Conservation (phyloP, 805 yeast genomes). For the Kregervanrija pseudodelftensis region DNA sequence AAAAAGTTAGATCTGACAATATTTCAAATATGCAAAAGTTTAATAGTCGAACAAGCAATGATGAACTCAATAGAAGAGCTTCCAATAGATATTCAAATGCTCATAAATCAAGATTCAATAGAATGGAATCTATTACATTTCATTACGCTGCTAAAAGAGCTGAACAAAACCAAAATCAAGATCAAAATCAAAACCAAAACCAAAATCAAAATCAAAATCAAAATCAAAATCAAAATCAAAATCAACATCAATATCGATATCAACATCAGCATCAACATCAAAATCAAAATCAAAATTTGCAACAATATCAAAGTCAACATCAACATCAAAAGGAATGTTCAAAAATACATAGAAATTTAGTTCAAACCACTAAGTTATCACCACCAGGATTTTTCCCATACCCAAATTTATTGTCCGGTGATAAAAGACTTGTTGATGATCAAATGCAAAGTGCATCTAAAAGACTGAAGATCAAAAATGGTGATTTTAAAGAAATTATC, state of each 20-base stretch:
- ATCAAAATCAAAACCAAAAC: not conserved
- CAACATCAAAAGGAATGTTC: not conserved
- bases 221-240: not conserved
- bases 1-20: conserved; percentile 28
- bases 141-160: conserved; percentile 38
- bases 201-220: not conserved
- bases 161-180: conserved; percentile 2
- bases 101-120: conserved; percentile 38
- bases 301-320: not conserved
- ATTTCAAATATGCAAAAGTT: conserved; percentile 19
- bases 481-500: conserved; percentile 21
- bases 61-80: conserved; percentile 18
- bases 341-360: too few relatives aligned
- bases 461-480: conserved; percentile 19
- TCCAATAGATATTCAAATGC: conserved; percentile 37
- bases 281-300: not conserved
- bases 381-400: not conserved
- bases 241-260: not conserved
- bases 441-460: conserved; percentile 25
- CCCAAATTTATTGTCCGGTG: conserved; percentile 14
- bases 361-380: not conserved
- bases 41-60: conserved; percentile 17
- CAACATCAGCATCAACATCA: too few relatives aligned
- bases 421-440: conserved; percentile 18
- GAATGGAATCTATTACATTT: conserved; percentile 43